Evolutionary conservation across 306 rosid species (phyloP).

Genomic region (Lathyrus sativus): DNA sequence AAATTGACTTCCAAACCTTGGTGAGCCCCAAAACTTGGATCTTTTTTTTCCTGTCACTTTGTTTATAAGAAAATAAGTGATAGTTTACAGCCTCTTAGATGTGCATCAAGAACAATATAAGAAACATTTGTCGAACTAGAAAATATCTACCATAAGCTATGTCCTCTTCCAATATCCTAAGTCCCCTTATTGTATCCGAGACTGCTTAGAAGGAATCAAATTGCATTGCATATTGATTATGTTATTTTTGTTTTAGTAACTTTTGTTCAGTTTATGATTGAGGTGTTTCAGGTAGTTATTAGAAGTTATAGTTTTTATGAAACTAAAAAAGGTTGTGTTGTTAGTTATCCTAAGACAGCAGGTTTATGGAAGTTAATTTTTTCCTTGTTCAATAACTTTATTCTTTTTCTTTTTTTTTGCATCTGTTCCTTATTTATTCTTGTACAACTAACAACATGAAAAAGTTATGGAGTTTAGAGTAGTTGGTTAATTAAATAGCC

Average conservation of each 20-base stretch:
- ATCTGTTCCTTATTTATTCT: not conserved
- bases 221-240: not conserved
- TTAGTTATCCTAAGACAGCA: not conserved
- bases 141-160: not conserved
- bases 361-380: not conserved
- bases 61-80: not conserved
- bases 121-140: conserved; percentile 2
- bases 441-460: not conserved
- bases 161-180: not conserved
- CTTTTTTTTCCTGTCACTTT: conserved; percentile 2
- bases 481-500: not conserved
- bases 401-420: not conserved
- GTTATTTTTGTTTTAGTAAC: conserved; percentile 8
- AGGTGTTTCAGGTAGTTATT: not conserved
- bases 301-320: not conserved
- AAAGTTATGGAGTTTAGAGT: not conserved
- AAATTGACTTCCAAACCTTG: conserved; percentile 70
- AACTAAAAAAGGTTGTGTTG: not conserved
- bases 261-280: not conserved
- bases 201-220: not conserved
- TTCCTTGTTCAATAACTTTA: not conserved
- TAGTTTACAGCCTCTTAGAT: conserved; percentile 12
- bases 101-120: not conserved
- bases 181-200: not conserved
- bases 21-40: conserved; percentile 53